phyloP scores from a whole-genome alignment of 257 asterid genomes.

The Avicennia marina region DNA sequence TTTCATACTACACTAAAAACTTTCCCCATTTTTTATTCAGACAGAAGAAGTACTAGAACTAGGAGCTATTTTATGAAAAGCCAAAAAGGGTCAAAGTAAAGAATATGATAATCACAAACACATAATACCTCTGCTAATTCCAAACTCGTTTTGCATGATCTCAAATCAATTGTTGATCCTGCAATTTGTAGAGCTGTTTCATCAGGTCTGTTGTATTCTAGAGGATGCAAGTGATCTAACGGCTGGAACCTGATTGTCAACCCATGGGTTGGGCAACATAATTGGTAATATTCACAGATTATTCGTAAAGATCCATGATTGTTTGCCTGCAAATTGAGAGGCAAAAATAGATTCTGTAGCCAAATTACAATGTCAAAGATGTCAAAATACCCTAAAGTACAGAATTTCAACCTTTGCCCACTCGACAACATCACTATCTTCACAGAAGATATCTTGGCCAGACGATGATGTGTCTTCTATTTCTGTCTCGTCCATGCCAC shows the following conservation, averaged over 20 bases:
- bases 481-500: slow-evolving; percentile 67
- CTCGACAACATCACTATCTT: slow-evolving; percentile 73
- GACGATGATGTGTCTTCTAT: slow-evolving; percentile 87
- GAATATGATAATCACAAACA: not conserved
- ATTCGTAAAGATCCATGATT: slow-evolving; percentile 80
- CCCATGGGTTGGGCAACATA: slow-evolving; percentile 69
- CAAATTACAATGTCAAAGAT: not conserved
- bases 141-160: slow-evolving; percentile 79
- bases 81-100: no score
- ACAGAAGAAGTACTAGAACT: no score
- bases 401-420: slow-evolving; percentile 86
- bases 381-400: not conserved
- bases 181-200: slow-evolving; percentile 64
- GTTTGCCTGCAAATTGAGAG: slow-evolving; percentile 54
- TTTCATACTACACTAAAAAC: no score
- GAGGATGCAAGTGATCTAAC: slow-evolving; percentile 87
- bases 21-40: no score
- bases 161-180: slow-evolving; percentile 81
- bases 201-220: slow-evolving; percentile 79
- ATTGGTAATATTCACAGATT: slow-evolving; percentile 73
- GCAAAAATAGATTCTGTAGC: slow-evolving; percentile 4
- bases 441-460: slow-evolving; percentile 79
- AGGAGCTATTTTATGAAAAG: no score
- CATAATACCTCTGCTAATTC: slow-evolving; percentile 80
- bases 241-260: slow-evolving; percentile 82